Evolutionary conservation across 1,284 basidiomycete genomes (phyloP), one percentile per base, ranked within the genome.

Genomic region (Irpex lacteus): DNA sequence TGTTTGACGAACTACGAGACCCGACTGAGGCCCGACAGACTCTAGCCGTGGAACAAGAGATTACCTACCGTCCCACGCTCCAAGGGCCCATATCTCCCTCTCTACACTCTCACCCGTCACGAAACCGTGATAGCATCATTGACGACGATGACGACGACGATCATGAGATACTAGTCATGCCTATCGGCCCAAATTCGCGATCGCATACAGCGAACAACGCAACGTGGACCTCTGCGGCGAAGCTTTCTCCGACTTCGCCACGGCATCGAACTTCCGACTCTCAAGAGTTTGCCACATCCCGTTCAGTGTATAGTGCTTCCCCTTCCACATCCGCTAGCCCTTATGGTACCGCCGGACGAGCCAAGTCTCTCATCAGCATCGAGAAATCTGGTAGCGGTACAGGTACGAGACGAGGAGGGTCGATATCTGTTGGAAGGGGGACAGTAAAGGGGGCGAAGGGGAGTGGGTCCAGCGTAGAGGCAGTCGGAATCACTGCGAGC

Each of bases 1-100:
- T 95, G 38, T 95, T 95, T 71, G 92, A 94, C 70, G 90, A 94
- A 68, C 76, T 89, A 18, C 77, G 74, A 64, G 92, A 92, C 75
- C 83, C 86, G 18, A 82, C 81, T 62, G 90, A 92, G 69, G 86
- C 87, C 1, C 67, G 85, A 18, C 76, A 44, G 9, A 44, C 21
- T 3, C 9, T 44, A 15, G 38, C 15, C 38, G 38, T 44, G 38
- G 38, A 44, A 44, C 38, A 44, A 44, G 38, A 44, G 38, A 44
- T 44, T 44, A 44, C 2, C 4, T 44, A 44, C 15, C 38, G 38
- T 4, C 4, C 38, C 2, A 68, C 58, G 59, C 61, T 53, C 50
- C 50, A 53, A 26, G 63, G 60, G 68, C 67, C 65, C 34, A 62
- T 67, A 9, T 59, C 73, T 58, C 70, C 71, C 3, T 36, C 66